Evolutionary conservation across 2,329 filamentous ascomycete species (phyloP), one percentile per base, ranked within the genome.

Genomic region (Ustulina deusta): DNA sequence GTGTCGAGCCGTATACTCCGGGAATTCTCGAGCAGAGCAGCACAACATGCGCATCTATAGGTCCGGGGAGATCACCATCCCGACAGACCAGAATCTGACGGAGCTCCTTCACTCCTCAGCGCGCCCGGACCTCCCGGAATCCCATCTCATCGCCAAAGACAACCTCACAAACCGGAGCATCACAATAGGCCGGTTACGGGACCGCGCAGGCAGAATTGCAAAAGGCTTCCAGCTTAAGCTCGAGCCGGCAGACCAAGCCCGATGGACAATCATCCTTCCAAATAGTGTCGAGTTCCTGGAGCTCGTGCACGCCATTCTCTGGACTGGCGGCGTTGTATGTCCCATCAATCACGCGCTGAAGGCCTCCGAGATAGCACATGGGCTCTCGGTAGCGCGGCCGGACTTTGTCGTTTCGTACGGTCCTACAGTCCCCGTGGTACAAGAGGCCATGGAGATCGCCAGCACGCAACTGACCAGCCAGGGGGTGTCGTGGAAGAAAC

Each of bases 221-320:
- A 76, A 79, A 34, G 82, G 82, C 1, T 71, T 84, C 15, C 69
- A 75, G 15, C 69, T 75, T 22, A 73, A 71, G 4, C 74, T 80
- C 27, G 68, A 69, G 2, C 80, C 80, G 5, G 59, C 64, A 27
- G 78, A 81, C 55, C 79, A 80, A 54, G 75, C 79, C 6, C 76
- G 79, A 63, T 83, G 81, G 81, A 80, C 78, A 0, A 73, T 84
- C n/a, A 76, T 83, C 6, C 71, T 83, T 6, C 82, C 82, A 5
- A 84, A 83, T 69, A 81, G 79, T 48, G 81, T 83, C 34, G 81
- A 83, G 13, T 83, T 81, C 61, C 73, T 83, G 1, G 82, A 84
- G 63, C 68, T 80, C 5, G 78, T 81, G 22, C 82, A 83, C 58
- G 78, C 81, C 3, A 74, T 83, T 6, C 70, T 82, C 13, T 82